Conservation (phyloP, 306 rosid species). For the barrel medic (Medicago truncatula) region MtrunA17r5.0-ANR NC_053048.1:26735501-26736000, state of each 20-base stretch:
- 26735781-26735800: background rate
- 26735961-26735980: background rate
- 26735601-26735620: conserved; percentile 45
- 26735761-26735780: background rate
- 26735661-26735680: conserved; percentile 47
- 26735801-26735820: too few relatives aligned
- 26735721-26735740: conserved; percentile 49
- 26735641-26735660: conserved; percentile 45
- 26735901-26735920: background rate
- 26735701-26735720: conserved; percentile 51
- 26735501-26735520: background rate
- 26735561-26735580: conserved; percentile 37
- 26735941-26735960: background rate
- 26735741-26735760: conserved; percentile 44
- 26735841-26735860: too few relatives aligned
- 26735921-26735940: background rate
- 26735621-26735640: conserved; percentile 29
- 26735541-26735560: conserved; percentile 20
- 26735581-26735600: conserved; percentile 37
- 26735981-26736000: background rate
- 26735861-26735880: too few relatives aligned
- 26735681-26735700: conserved; percentile 46
- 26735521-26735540: background rate
- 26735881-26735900: background rate
- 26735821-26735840: too few relatives aligned